Evolutionary conservation across 75 land plant species (phyloP), one percentile per base, ranked within the genome.

Genomic region (Picea glauca): DNA sequence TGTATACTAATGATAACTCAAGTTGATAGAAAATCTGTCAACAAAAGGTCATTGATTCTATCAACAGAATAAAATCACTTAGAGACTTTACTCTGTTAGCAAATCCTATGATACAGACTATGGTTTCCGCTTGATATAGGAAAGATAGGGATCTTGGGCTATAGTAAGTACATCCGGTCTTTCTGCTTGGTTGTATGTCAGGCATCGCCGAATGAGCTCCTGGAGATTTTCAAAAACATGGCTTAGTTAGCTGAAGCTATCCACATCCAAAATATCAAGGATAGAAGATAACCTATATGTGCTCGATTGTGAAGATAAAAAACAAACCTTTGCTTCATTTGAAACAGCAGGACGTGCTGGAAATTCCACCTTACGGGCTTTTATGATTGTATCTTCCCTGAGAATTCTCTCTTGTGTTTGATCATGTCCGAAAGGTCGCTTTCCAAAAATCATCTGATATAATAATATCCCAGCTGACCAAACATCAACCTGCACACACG

Each of bases 401-500:
- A 96, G 80, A 66, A 96, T 94, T 76, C 93, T 75, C 78, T 96
- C 99, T 80, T 96, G 99, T 13, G 93, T 85, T 72, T 94, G 95
- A 62, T 95, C 95, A 86, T 96, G 99, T 60, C 99, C 99, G 83
- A 96, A 96, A 14, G 99, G 99, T 11, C 99, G 86, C 77, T 77
- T 89, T 35, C 99, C 99, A 86, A 92, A 92, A 8, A 96, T 92
- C 99, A 96, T 96, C 87, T 96, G 99, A 85, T 94, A 96, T 50
- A 94, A 86, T 35, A 96, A 62, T 77, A 96, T 82, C 67, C 99
- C 99, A 78, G 92, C 95, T 40, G 99, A 96, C 99, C 99, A 96
- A 50, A 96, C 99, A 83, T 96, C 99, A 40, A 96, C 99, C 99
- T 96, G 91, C 58, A 62, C 13, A 31, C 50, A 76, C 13, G 17